Conservation (phyloP, 164 flowering plant species). For the Amborella trichopoda region DNA sequence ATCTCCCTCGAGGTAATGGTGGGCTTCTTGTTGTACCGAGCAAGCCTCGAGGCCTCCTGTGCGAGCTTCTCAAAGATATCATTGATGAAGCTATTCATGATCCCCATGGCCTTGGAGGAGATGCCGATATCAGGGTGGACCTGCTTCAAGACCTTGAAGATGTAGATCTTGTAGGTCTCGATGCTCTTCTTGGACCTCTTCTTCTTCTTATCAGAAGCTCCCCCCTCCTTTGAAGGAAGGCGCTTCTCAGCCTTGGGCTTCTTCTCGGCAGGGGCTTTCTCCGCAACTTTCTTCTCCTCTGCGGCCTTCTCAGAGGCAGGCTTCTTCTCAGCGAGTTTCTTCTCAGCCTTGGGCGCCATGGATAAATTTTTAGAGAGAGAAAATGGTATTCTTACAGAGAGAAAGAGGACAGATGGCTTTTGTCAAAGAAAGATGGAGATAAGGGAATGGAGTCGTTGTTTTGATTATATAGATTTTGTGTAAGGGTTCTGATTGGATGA, state of each 20-base stretch:
- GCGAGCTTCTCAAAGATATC: conserved; percentile 19
- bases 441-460: too few species aligned
- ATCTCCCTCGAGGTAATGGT: conserved; percentile 19
- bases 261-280: conserved; percentile 11
- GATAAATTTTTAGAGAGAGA: not conserved
- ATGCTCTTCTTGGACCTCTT: conserved; percentile 12
- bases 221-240: conserved; percentile 15
- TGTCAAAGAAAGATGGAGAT: too few species aligned
- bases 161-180: conserved; percentile 21
- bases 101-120: conserved; percentile 17
- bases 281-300: conserved; percentile 9
- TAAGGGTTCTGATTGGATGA: too few species aligned
- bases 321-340: conserved; percentile 15
- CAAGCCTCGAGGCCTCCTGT: conserved; percentile 7
- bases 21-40: conserved; percentile 19
- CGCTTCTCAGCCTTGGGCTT: conserved; percentile 18
- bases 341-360: conserved; percentile 11
- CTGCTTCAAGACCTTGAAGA: conserved; percentile 19
- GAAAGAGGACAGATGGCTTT: too few species aligned
- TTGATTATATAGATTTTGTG: too few species aligned
- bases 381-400: too few species aligned
- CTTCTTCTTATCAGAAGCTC: conserved; percentile 15
- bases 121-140: conserved; percentile 19
- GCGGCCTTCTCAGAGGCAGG: conserved; percentile 6
- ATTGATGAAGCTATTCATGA: conserved; percentile 13